A percentile compares a stretch with the other conserved stretches of the same genome.
phyloP scores from a whole-genome alignment of 352 stramenopile genomes.

The Phytophthora rubi region DNA sequence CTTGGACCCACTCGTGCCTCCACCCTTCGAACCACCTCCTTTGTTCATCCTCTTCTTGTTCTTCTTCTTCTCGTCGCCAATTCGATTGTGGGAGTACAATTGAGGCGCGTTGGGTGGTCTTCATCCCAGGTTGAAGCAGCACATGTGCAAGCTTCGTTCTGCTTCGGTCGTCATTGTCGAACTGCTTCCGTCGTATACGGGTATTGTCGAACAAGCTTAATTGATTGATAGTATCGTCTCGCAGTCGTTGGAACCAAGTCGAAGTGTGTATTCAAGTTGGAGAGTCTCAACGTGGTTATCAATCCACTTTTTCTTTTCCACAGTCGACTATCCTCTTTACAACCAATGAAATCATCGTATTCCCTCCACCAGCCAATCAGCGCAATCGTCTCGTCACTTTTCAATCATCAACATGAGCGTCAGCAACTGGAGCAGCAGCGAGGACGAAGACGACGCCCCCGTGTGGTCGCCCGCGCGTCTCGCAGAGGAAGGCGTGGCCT shows the following conservation, averaged over 20 bases:
- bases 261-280: too few relatives aligned
- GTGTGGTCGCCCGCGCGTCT: constrained; percentile 54
- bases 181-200: too few relatives aligned
- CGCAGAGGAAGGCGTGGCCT: constrained; percentile 55
- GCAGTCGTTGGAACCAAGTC: too few relatives aligned
- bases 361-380: constrained; percentile 22
- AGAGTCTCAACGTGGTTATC: too few relatives aligned
- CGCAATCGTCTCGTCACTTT: constrained; percentile 5
- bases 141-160: constrained; percentile 8
- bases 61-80: not conserved
- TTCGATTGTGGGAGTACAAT: constrained; percentile 6
- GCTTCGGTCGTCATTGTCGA: not conserved
- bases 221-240: too few relatives aligned
- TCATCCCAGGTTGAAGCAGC: constrained; percentile 17
- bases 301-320: too few relatives aligned
- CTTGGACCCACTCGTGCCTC: constrained; percentile 8
- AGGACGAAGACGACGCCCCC: constrained; percentile 20
- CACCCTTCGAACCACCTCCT: constrained; percentile 25
- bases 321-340: not conserved
- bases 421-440: constrained; percentile 35
- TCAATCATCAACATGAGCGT: constrained; percentile 23
- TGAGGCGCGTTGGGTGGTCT: not conserved
- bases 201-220: too few relatives aligned
- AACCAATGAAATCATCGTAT: not conserved
- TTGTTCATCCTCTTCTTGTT: constrained; percentile 19